A percentile compares a stretch with the other conserved stretches of the same genome.
Conservation (phyloP, 108 stramenopile species). For the Nitzschia sp. region DNA sequence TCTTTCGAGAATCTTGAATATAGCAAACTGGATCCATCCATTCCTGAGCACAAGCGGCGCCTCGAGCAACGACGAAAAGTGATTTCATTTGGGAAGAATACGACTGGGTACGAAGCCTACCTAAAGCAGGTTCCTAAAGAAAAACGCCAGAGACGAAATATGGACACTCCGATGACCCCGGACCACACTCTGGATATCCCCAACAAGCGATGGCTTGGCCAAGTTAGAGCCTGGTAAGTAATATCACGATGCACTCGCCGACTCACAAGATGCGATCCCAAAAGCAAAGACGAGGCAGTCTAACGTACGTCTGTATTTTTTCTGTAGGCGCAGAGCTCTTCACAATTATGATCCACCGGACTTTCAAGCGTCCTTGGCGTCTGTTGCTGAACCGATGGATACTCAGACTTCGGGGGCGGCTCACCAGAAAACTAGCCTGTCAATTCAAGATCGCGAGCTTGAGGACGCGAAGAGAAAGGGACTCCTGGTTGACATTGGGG, state of each 20-base stretch:
- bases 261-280: not conserved
- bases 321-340: slow-evolving; percentile 57
- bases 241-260: not conserved
- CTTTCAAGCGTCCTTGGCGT: slow-evolving; percentile 29
- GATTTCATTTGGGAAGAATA: slow-evolving; percentile 81
- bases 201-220: slow-evolving; percentile 75
- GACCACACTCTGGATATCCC: slow-evolving; percentile 75
- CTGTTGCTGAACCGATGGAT: slow-evolving; percentile 1
- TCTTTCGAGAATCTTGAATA: slow-evolving; percentile 24
- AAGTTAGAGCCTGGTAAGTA: slow-evolving; percentile 79
- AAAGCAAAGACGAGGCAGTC: not conserved
- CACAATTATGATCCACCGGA: slow-evolving; percentile 82
- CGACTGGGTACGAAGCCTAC: slow-evolving; percentile 79
- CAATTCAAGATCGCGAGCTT: slow-evolving; percentile 28
- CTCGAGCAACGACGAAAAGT: slow-evolving; percentile 62
- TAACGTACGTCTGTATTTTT: slow-evolving; percentile 5
- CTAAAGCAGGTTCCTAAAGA: slow-evolving; percentile 57
- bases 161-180: slow-evolving; percentile 76
- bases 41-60: slow-evolving; percentile 59
- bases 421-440: not conserved
- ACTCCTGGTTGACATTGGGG: not conserved
- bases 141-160: slow-evolving; percentile 48
- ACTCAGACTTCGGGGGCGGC: not conserved
- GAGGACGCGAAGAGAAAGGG: slow-evolving; percentile 15
- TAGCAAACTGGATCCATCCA: slow-evolving; percentile 51